These are phyloP conservation scores for Arctostaphylos glauca DNA, from an alignment of 148 eudicot genomes.

Conservation along the genomic window DNA sequence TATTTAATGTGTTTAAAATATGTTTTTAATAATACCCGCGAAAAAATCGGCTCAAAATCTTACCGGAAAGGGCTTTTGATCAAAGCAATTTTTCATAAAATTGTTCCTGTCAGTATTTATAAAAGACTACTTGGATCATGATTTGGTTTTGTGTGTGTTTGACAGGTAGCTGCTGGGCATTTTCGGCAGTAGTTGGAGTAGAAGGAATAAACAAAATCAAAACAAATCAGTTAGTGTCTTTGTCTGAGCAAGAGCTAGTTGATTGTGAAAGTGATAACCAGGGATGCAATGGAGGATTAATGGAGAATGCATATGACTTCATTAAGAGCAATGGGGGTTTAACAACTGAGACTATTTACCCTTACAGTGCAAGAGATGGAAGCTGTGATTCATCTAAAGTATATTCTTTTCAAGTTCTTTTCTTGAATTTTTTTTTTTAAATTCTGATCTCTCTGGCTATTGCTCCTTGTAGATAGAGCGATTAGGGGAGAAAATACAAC, in stretches of 20 bases:
- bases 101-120: too few relatives aligned
- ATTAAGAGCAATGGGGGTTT: constrained; percentile 40
- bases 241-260: constrained; percentile 76
- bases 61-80: too few relatives aligned
- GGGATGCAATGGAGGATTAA: constrained; percentile 63
- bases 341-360: constrained; percentile 41
- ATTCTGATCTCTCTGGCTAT: too few relatives aligned
- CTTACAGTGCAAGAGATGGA: constrained; percentile 42
- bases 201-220: constrained; percentile 82
- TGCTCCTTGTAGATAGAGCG: too few relatives aligned
- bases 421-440: background rate
- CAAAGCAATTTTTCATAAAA: too few relatives aligned
- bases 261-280: constrained; percentile 54
- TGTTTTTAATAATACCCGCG: too few relatives aligned
- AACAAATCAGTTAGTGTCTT: constrained; percentile 50
- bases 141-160: background rate
- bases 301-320: constrained; percentile 53
- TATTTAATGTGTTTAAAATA: too few relatives aligned
- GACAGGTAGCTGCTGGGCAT: constrained; percentile 79
- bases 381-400: constrained; percentile 52
- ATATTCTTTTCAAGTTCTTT: background rate
- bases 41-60: too few relatives aligned
- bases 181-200: constrained; percentile 63
- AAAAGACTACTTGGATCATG: background rate
- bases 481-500: too few relatives aligned